A percentile compares a stretch with the other conserved stretches of the same genome.
These are phyloP conservation scores for Saccharomyces pastorianus DNA, from an alignment of 1,139 yeast species.

Conservation along the genomic window DNA sequence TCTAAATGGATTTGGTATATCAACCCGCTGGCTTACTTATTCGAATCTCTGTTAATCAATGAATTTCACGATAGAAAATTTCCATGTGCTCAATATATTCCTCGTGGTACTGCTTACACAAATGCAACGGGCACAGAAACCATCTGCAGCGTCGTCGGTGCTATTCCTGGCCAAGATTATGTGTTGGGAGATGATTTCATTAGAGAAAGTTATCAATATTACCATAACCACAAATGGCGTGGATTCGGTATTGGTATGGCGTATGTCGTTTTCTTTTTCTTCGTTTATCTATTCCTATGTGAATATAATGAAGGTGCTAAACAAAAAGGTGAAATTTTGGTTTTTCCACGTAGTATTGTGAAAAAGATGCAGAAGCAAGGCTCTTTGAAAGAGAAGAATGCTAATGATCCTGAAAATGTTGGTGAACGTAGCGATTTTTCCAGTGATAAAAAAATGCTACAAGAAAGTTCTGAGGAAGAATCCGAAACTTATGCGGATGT, in stretches of 20 bases:
- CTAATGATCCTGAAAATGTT: slow-evolving; percentile 21
- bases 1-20: slow-evolving; percentile 59
- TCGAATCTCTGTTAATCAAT: slow-evolving; percentile 52
- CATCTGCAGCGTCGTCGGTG: slow-evolving; percentile 39
- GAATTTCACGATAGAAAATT: slow-evolving; percentile 45
- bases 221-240: slow-evolving; percentile 56
- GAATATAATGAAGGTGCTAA: slow-evolving; percentile 56
- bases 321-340: slow-evolving; percentile 66
- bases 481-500: slow-evolving; percentile 6
- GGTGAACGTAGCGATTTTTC: slow-evolving; percentile 5
- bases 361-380: slow-evolving; percentile 29
- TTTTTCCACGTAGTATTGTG: slow-evolving; percentile 43
- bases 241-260: slow-evolving; percentile 58
- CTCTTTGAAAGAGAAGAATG: slow-evolving; percentile 11
- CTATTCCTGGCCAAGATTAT: slow-evolving; percentile 30
- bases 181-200: slow-evolving; percentile 38
- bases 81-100: slow-evolving; percentile 34
- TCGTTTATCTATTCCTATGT: slow-evolving; percentile 45
- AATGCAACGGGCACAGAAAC: slow-evolving; percentile 32
- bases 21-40: slow-evolving; percentile 54
- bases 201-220: slow-evolving; percentile 35
- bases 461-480: slow-evolving; percentile 6
- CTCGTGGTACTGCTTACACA: slow-evolving; percentile 34
- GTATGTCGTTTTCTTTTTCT: slow-evolving; percentile 47
- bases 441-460: slow-evolving; percentile 7